Percentiles rank a stretch among this genome's conserved stretches.
These are phyloP conservation scores for Dendrobium nobile DNA, from an alignment of 106 monocot species.

Conservation along the genomic window DNA sequence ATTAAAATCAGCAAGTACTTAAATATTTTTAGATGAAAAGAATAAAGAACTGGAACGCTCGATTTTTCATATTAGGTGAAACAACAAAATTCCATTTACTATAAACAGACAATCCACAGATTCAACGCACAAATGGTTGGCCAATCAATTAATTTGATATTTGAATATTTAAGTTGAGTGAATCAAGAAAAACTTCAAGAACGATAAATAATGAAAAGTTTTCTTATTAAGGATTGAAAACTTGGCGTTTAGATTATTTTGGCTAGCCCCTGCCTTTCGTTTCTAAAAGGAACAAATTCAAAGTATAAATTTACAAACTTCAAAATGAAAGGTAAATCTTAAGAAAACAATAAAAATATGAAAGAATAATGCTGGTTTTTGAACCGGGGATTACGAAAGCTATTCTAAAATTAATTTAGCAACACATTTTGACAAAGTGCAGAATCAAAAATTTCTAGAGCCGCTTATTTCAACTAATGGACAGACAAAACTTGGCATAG, in stretches of 20 bases:
- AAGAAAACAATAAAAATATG: not conserved
- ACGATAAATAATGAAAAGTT: not conserved
- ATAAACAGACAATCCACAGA: not conserved
- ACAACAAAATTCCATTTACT: not conserved
- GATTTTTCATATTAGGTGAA: not conserved
- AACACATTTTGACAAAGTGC: not conserved
- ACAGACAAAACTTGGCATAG: no score
- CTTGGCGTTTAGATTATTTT: no score
- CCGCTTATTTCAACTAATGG: no score
- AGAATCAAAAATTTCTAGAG: not conserved
- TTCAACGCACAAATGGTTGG: not conserved
- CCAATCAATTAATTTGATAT: not conserved
- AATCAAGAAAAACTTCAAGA: not conserved
- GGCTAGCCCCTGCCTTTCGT: not conserved
- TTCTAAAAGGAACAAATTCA: not conserved
- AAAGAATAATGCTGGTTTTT: not conserved
- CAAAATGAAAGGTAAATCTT: not conserved
- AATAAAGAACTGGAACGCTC: not conserved
- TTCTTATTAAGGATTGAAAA: not conserved
- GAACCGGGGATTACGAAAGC: not conserved
- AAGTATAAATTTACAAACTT: not conserved
- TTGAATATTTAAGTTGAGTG: not conserved
- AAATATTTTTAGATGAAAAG: not conserved
- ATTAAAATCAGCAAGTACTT: not conserved
- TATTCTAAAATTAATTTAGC: not conserved